These are phyloP conservation scores for Pythium aphanidermatum DNA, from an alignment of 352 stramenopile genomes.

Conservation along the genomic window DNA sequence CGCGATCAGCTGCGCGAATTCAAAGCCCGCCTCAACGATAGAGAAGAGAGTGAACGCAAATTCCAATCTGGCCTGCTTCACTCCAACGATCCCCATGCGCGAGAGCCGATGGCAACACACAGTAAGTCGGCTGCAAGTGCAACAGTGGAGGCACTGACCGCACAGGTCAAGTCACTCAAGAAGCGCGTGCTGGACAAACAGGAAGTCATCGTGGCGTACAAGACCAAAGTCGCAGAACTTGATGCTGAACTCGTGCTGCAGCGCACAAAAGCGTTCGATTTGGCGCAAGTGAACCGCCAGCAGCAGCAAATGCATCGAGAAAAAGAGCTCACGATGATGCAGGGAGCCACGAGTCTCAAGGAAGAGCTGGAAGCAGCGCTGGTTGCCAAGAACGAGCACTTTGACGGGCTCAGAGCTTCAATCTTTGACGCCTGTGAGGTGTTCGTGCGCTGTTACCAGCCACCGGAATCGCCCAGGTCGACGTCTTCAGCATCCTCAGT, in stretches of 20 bases:
- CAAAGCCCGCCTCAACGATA: too few relatives aligned
- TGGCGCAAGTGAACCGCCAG: conserved; percentile 32
- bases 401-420: conserved; percentile 50
- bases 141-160: conserved; percentile 9
- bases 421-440: conserved; percentile 55
- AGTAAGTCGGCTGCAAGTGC: background rate
- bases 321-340: conserved; percentile 11
- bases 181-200: conserved; percentile 54
- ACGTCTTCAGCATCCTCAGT: background rate
- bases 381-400: conserved; percentile 19
- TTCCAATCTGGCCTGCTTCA: too few relatives aligned
- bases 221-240: conserved; percentile 28
- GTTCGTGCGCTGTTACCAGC: conserved; percentile 34
- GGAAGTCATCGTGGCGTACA: conserved; percentile 37
- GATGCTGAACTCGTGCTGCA: conserved; percentile 29
- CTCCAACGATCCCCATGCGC: too few relatives aligned
- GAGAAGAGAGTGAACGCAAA: conserved; percentile 9
- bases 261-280: conserved; percentile 28
- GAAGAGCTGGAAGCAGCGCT: conserved; percentile 14
- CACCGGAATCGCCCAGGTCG: too few relatives aligned
- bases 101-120: background rate
- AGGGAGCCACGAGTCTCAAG: conserved; percentile 13
- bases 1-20: conserved; percentile 19
- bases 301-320: conserved; percentile 28
- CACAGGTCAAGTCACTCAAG: conserved; percentile 38